These are phyloP conservation scores for Zasmidium angulare DNA, from an alignment of 2,329 filamentous ascomycete species.

Conservation along the genomic window DNA sequence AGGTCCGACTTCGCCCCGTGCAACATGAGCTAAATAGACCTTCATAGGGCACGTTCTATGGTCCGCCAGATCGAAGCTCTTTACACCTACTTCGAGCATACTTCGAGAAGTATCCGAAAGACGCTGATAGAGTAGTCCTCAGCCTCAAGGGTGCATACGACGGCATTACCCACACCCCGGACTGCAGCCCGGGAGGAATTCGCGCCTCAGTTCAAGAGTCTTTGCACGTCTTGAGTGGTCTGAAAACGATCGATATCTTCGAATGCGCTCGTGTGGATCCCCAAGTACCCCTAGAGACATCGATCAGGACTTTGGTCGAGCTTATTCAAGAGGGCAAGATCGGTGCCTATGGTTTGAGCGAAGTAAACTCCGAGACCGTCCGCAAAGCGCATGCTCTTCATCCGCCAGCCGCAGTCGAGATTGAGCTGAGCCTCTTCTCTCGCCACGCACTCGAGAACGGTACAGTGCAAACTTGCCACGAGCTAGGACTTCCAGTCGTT, in stretches of 20 bases:
- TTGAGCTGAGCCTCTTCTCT: constrained; percentile 47
- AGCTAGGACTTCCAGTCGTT: background rate
- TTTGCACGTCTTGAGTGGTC: constrained; percentile 41
- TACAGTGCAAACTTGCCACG: background rate
- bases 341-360: constrained; percentile 52
- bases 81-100: constrained; percentile 43
- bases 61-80: constrained; percentile 42
- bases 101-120: constrained; percentile 49
- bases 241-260: constrained; percentile 45
- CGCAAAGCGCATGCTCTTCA: constrained; percentile 45
- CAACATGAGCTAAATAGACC: too few relatives aligned
- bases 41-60: too few relatives aligned
- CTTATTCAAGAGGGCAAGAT: constrained; percentile 51
- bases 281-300: constrained; percentile 41
- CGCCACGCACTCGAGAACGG: background rate
- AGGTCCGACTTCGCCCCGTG: constrained; percentile 32
- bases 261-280: constrained; percentile 42
- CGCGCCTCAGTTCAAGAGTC: constrained; percentile 43
- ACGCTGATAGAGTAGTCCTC: constrained; percentile 47
- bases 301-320: constrained; percentile 40
- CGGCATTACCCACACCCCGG: constrained; percentile 50
- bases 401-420: constrained; percentile 58
- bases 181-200: constrained; percentile 27
- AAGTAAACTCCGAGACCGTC: constrained; percentile 52
- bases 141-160: constrained; percentile 47